Conservation (phyloP, 371 early-diverging fungal species). For the Mortierella sp. region DNA sequence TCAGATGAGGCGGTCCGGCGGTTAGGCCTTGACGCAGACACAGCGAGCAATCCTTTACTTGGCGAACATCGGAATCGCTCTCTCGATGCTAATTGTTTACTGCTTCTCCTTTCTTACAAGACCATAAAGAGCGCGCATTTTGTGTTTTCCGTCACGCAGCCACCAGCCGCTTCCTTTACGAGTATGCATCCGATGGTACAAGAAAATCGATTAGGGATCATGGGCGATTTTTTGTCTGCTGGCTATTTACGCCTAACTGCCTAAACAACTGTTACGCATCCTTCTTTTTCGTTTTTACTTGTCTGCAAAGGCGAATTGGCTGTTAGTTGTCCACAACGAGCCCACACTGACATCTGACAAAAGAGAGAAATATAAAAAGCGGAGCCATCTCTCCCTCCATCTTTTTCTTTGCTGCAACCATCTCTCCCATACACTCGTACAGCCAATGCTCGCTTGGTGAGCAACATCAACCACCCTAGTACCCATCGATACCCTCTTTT, state of each 20-base stretch:
- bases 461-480: too few species aligned
- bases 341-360: too few species aligned
- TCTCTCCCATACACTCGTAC: not conserved
- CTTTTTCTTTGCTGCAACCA: not conserved
- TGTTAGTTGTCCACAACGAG: too few species aligned
- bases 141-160: not conserved
- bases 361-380: not conserved
- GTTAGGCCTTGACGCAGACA: not conserved
- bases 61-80: not conserved
- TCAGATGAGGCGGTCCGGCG: not conserved
- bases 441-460: too few species aligned
- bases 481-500: too few species aligned
- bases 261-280: too few species aligned
- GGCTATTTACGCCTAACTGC: too few species aligned
- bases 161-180: not conserved
- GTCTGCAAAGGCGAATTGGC: too few species aligned
- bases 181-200: too few species aligned
- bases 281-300: too few species aligned
- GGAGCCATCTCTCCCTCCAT: not conserved
- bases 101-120: not conserved
- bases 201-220: too few species aligned
- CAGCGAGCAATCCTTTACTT: not conserved
- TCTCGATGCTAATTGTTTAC: not conserved
- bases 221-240: too few species aligned
- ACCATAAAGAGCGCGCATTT: not conserved